Evolutionary conservation across 1,139 yeast genomes (phyloP), one percentile per base, ranked within the genome.

Genomic region (Pichia sp.): DNA sequence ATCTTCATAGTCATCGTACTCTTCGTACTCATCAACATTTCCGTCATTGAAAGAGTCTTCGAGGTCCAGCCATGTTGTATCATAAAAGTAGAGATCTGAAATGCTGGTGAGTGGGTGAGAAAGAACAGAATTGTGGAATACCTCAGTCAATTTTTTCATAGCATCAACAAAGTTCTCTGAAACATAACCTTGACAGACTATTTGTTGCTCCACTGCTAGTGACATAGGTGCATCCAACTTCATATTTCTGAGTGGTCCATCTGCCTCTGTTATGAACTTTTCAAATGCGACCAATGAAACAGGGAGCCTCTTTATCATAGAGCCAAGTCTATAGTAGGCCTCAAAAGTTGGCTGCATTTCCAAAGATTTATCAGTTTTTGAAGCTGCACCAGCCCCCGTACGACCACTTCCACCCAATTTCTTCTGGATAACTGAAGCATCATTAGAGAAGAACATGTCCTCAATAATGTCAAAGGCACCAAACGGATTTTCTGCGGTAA

Each of bases 11-110:
- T n/a, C n/a, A 17, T 17, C 23, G 6, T 14, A 17, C n/a, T 33
- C 31, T 15, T 26, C 27, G 21, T 25, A 34, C 12, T 39, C 39
- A 8, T 30, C 36, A 6, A 26, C 41, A 10, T 25, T 29, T 6
- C 26, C 29, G 6, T 35, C 40, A 15, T 39, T 40, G 6, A 45
- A 48, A 16, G 8, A 5, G 13, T 15, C 19, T 9, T 50, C 52
- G 11, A 80, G 57, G 15, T 70, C 67, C 9, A 85, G 61, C 95
- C 95, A 85, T 24, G 67, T 65, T 1, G 77, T 77, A 48, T 84
- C 79, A 52, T 80, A 77, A 50, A 79, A 79, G 49, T 71, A 81
- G 29, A 85, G 51, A 27, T 67, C 72, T 0, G 73, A 61, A 2
- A 70, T 56, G 44, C 68, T 63, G 36, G 64, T 57, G 29, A 67